Evolutionary conservation across 495 filamentous ascomycete species (phyloP), one percentile per base, ranked within the genome.

Genomic region (Articulospora tetracladia): DNA sequence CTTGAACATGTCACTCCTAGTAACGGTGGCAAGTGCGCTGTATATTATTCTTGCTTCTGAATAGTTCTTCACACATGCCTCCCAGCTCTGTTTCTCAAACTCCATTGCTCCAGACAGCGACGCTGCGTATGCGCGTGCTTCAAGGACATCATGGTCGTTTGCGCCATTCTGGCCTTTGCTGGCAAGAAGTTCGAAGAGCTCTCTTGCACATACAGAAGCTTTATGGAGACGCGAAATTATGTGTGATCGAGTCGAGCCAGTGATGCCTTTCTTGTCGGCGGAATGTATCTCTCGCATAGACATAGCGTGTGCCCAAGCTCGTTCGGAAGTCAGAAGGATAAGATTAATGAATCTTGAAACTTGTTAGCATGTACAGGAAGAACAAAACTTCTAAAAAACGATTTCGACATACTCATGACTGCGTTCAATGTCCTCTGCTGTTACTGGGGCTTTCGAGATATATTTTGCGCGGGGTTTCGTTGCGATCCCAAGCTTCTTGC

Each of bases 261-360:
- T 79, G 55, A 95, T 86, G 30, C 86, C 85, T 71, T 91, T 86
- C 32, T 82, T 79, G 63, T 93, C 91, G 65, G 90, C 84, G 41
- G 90, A 83, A 70, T 96, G 89, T 23, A 83, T 73, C 6, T 92
- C 83, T 72, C 96, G 97, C 82, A 97, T 91, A 64, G 89, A 81
- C 92, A 97, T 94, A 53, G 93, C 95, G 69, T 96, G 86, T 1
- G 95, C 95, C 92, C 95, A 98, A 54, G 95, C 91, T 63, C 95
- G 83, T 75, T 99, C 95, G 58, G 92, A 83, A 30, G 86, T 87
- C 63, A 96, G 83, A 55, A 99, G 81, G 44, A 93, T 79, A 44
- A 96, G 81, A 60, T 91, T 79, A 39, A 89, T 83, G 70, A 87
- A 93, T 68, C 93, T 96, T 58, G 26, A 53, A 58, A 44, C 15